Base-by-base conservation (phyloP, 208 protist species). In the Leptomonas seymouri region DNA sequence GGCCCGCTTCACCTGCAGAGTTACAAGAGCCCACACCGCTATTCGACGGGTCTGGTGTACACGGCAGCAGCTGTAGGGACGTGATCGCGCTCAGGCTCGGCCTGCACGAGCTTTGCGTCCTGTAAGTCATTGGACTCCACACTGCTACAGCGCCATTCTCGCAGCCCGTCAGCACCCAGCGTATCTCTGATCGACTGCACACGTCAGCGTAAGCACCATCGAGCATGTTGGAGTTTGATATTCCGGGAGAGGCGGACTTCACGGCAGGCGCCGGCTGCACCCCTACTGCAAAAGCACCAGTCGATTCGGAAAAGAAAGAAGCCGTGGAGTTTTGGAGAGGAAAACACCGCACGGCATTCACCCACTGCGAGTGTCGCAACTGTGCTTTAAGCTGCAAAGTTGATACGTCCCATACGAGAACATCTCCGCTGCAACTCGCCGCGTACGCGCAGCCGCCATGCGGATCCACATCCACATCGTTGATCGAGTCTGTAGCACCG, bases 311-410 rank as follows among this genome's bases (percentile, higher is more conserved):
- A 4, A 34, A 44, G 28, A 15, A 49, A 3, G 71, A 64, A 11
- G 71, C 71, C 0, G 71, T 53, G 9, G 71, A 76, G 71, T 71
- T 71, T 25, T 31, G 27, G 21, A 71, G 54, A 12, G 82, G 82
- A 46, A 80, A 87, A 56, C 82, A 84, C 3, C 80, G 78, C 6
- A 82, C 71, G 4, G 75, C 69, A 68, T 87, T 87, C 25, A 85
- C 79, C 72, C 82, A 82, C 14, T 67, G 50, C 15, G 65, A 46
- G 50, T 79, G 78, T 3, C 75, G 44, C 28, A 87, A 45, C 23
- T 67, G 59, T n/a, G 76, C 78, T 8, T 67, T n/a, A 3, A 78
- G 67, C 25, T 74, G 53, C 42, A 66, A 71, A 14, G 69, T 67
- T 4, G 41, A 44, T 0, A 85, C 66, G 30, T 85, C 60, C 80